phyloP scores from a whole-genome alignment of 164 flowering plant species.

The Kingdonia uniflora region DNA sequence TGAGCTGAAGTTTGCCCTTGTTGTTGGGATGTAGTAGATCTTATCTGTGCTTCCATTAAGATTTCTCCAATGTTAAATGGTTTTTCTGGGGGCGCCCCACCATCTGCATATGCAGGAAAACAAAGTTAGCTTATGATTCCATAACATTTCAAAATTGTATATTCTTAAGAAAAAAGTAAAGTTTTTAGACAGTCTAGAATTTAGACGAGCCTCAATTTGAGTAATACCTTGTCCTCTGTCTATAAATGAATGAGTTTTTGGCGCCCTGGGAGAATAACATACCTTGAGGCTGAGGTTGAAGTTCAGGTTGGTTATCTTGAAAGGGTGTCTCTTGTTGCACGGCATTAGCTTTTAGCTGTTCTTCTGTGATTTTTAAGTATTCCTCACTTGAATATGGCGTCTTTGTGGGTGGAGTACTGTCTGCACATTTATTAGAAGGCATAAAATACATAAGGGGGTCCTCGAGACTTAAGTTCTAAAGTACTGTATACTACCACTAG shows the following conservation, averaged over 20 bases:
- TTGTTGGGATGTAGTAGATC: constrained; percentile 32
- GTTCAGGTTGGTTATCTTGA: constrained; percentile 12
- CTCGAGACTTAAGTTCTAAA: no score
- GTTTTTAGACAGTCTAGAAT: no score
- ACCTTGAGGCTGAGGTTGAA: constrained; percentile 22
- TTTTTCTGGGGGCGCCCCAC: constrained; percentile 13
- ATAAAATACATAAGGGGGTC: no score
- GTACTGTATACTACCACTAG: no score
- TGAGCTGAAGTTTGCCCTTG: constrained; percentile 19
- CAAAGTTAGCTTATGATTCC: no score
- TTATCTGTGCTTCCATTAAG: constrained; percentile 42
- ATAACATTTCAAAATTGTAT: no score
- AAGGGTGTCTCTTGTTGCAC: constrained; percentile 12
- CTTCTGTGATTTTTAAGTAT: constrained; percentile 44
- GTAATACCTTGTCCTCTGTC: no score
- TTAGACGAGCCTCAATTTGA: no score
- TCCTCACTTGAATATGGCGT: constrained; percentile 40
- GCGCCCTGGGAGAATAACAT: constrained; percentile 3
- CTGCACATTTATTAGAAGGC: constrained; percentile 14
- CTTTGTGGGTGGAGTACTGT: constrained; percentile 22
- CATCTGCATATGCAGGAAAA: constrained; percentile 27
- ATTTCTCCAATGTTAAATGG: constrained; percentile 20
- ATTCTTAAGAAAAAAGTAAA: no score
- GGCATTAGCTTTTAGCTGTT: constrained; percentile 42
- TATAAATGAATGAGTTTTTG: no score